Conservation (phyloP, 352 stramenopile species). For the Globisporangium camurandrum region DNA sequence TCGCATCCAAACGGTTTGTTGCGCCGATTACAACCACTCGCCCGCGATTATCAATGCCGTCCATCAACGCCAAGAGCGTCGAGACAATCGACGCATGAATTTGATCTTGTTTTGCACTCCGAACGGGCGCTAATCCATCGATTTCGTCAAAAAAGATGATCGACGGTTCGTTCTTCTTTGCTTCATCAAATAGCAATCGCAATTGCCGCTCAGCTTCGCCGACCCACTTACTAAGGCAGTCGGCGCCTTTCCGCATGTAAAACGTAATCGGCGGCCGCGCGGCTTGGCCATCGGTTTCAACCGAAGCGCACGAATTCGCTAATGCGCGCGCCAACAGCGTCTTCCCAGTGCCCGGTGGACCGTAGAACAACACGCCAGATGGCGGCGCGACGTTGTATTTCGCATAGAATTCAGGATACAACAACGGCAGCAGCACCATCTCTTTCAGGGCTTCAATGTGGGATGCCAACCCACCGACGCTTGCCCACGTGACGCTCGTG, state of each 20-base stretch:
- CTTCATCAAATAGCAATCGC: constrained; percentile 88
- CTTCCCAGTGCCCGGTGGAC: constrained; percentile 90
- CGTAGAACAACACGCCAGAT: constrained; percentile 86
- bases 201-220: constrained; percentile 89
- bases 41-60: constrained; percentile 78
- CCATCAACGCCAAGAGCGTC: constrained; percentile 90
- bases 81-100: constrained; percentile 92
- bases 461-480: constrained; percentile 69
- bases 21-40: constrained; percentile 97
- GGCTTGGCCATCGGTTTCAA: constrained; percentile 21
- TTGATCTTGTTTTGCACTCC: constrained; percentile 90
- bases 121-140: constrained; percentile 87
- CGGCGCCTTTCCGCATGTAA: constrained; percentile 91
- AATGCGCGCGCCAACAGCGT: constrained; percentile 86
- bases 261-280: constrained; percentile 81
- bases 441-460: constrained; percentile 90
- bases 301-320: constrained; percentile 86
- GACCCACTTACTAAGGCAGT: constrained; percentile 90
- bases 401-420: constrained; percentile 91
- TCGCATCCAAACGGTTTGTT: constrained; percentile 95
- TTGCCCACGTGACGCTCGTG: constrained; percentile 78
- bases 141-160: constrained; percentile 97
- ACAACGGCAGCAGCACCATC: constrained; percentile 90
- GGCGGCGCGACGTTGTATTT: constrained; percentile 83
- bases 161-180: constrained; percentile 83